Conservation (phyloP, 305 asterid species). For the Solanum hybrid region DNA sequence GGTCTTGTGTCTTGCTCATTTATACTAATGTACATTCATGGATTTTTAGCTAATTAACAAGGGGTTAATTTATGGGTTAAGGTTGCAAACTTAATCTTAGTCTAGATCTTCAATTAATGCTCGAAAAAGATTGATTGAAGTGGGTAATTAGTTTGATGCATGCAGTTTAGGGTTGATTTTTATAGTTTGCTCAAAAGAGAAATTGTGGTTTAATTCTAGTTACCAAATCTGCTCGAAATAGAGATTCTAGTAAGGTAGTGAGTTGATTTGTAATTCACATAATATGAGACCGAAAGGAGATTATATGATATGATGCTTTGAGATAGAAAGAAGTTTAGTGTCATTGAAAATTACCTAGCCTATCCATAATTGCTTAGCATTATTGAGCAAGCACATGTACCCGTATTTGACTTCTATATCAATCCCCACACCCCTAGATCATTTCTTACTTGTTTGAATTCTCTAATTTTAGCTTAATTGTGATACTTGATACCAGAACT, state of each 20-base stretch:
- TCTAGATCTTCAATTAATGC: background rate
- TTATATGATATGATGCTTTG: background rate
- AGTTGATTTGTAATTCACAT: background rate
- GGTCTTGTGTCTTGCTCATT: background rate
- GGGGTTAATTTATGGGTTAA: background rate
- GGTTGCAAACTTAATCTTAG: background rate
- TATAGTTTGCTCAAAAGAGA: background rate
- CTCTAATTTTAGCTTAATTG: background rate
- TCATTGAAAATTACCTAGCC: background rate
- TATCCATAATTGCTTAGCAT: background rate
- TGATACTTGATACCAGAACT: background rate
- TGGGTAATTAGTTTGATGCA: background rate
- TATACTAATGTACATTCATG: background rate
- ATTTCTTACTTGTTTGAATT: background rate
- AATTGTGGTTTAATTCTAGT: background rate
- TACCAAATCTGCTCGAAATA: background rate
- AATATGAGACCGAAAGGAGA: background rate
- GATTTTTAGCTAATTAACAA: background rate
- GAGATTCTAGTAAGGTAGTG: background rate
- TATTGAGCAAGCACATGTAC: background rate
- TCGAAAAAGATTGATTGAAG: background rate
- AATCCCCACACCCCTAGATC: background rate
- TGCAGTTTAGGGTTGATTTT: background rate
- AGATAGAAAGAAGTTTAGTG: background rate
- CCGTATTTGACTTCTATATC: background rate